These are phyloP conservation scores for Hortaea werneckii DNA, from an alignment of 2,329 filamentous ascomycete genomes.

Conservation along the genomic window DNA sequence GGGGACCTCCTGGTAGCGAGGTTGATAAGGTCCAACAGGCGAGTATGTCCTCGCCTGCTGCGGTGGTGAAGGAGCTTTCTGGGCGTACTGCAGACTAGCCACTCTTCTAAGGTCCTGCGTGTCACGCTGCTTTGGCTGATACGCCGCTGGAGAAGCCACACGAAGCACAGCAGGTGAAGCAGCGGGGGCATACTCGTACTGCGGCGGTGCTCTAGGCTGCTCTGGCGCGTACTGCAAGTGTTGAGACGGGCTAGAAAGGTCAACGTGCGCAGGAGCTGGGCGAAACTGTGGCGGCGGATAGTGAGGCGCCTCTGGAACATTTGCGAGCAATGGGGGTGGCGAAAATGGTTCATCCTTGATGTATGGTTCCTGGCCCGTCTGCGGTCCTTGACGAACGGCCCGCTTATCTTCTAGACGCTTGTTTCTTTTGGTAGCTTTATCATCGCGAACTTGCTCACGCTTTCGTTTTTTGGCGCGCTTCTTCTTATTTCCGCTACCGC, in stretches of 20 bases:
- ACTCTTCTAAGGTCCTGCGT: constrained; percentile 39
- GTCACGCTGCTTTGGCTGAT: constrained; percentile 30
- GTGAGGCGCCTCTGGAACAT: constrained; percentile 26
- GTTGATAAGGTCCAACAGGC: constrained; percentile 28
- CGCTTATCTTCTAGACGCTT: constrained; percentile 24
- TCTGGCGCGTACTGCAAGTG: constrained; percentile 37
- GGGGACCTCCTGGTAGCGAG: constrained; percentile 28
- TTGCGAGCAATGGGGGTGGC: constrained; percentile 43
- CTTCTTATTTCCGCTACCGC: constrained; percentile 19
- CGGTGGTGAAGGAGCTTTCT: constrained; percentile 34
- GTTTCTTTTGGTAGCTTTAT: constrained; percentile 21
- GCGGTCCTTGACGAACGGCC: constrained; percentile 21
- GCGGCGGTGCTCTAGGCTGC: constrained; percentile 26
- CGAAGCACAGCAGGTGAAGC: constrained; percentile 30
- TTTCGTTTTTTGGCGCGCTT: constrained; percentile 27
- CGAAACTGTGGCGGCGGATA: constrained; percentile 27
- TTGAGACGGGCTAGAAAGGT: constrained; percentile 28
- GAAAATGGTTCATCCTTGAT: constrained; percentile 56
- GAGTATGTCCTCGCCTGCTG: constrained; percentile 23
- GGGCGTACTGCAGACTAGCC: constrained; percentile 38
- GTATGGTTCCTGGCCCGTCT: constrained; percentile 33
- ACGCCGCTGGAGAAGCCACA: constrained; percentile 27
- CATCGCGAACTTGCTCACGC: constrained; percentile 14
- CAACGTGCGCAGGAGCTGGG: constrained; percentile 24
- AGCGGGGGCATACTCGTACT: constrained; percentile 33